Conservation (phyloP, 768 basidiomycete genomes). For the Termitomyces sp. region DNA sequence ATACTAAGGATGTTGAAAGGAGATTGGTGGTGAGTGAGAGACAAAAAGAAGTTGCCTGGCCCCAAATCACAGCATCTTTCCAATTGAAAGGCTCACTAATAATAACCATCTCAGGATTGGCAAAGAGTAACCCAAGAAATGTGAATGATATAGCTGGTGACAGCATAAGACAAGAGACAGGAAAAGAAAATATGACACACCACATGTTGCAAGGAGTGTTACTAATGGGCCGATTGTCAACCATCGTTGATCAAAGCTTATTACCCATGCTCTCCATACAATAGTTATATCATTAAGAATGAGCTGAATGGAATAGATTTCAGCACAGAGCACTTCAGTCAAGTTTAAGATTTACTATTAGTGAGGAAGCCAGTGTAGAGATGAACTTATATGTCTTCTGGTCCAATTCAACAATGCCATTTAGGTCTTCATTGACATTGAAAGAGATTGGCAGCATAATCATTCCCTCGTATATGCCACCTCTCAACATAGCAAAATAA, state of each 20-base stretch:
- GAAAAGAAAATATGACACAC: not conserved
- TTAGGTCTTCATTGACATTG: not conserved
- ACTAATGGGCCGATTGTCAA: not conserved
- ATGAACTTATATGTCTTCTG: not conserved
- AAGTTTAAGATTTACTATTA: not conserved
- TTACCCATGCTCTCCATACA: not conserved
- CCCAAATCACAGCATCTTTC: not conserved
- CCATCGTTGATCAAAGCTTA: not conserved
- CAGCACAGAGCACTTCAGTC: not conserved
- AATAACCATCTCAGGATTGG: not conserved
- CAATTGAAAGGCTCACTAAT: accelerated
- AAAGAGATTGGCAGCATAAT: too few species aligned
- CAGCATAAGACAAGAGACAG: not conserved
- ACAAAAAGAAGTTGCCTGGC: too few species aligned
- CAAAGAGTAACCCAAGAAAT: not conserved
- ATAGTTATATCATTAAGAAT: not conserved
- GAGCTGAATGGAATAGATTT: not conserved
- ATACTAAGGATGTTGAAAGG: not conserved
- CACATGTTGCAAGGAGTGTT: not conserved
- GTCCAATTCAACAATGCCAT: not conserved
- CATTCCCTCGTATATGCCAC: not conserved
- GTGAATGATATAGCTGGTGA: not conserved
- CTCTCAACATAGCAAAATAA: not conserved
- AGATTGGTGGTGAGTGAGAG: not conserved
- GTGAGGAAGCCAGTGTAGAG: not conserved